These are phyloP conservation scores for Hirsutella thompsonii DNA, from an alignment of 2,329 filamentous ascomycete genomes.

Conservation along the genomic window DNA sequence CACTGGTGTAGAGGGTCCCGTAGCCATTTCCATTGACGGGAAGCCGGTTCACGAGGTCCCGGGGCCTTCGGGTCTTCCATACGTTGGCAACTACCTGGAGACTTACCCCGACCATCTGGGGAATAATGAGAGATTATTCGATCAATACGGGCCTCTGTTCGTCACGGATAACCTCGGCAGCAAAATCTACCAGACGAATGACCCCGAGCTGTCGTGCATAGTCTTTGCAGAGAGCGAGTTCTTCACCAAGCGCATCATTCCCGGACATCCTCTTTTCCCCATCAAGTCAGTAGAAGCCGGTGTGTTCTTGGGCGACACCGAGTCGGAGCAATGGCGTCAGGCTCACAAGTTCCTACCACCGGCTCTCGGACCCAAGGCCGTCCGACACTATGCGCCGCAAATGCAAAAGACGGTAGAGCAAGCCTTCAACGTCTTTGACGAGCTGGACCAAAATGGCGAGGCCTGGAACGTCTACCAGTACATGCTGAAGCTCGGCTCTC, in stretches of 20 bases:
- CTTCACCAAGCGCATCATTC: constrained; percentile 38
- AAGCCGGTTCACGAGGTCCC: constrained; percentile 34
- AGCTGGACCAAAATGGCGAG: constrained; percentile 33
- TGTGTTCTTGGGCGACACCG: constrained; percentile 37
- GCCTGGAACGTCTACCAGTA: constrained; percentile 36
- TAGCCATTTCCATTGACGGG: constrained; percentile 35
- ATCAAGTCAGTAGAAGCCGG: constrained; percentile 26
- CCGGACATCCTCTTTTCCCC: constrained; percentile 32
- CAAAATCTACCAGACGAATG: constrained; percentile 35
- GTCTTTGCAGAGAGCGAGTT: constrained; percentile 35
- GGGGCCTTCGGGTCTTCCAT: constrained; percentile 32
- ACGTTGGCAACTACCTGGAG: constrained; percentile 41
- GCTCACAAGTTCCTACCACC: constrained; percentile 52
- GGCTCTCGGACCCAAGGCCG: constrained; percentile 43
- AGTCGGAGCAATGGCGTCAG: constrained; percentile 33
- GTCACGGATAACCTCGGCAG: constrained; percentile 38
- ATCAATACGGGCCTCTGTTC: constrained; percentile 37
- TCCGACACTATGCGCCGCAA: constrained; percentile 44
- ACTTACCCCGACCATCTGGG: constrained; percentile 44
- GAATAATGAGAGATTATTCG: constrained; percentile 41
- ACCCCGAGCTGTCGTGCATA: constrained; percentile 30
- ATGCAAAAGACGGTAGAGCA: constrained; percentile 42
- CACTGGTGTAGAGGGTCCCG: constrained; percentile 15
- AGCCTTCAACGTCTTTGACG: constrained; percentile 32
- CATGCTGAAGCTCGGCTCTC: constrained; percentile 35